Evolutionary conservation across 768 basidiomycete genomes (phyloP).

Genomic region (Neoboletus subvelutipes): DNA sequence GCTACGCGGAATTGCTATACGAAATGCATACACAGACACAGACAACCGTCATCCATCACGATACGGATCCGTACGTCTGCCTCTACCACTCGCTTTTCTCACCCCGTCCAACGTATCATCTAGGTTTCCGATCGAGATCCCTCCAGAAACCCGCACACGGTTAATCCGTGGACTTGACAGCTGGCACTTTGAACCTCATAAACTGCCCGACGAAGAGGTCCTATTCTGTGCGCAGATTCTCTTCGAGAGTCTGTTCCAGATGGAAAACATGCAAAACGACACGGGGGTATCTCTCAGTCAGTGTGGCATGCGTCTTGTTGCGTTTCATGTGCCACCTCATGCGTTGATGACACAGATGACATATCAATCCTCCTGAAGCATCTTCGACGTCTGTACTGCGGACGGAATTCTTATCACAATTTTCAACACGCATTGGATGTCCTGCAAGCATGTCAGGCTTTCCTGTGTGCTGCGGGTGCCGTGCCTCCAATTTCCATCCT

Average conservation of each 20-base stretch:
- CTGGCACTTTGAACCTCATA: constrained; percentile 92
- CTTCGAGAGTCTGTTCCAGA: constrained; percentile 81
- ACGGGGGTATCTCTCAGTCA: constrained; percentile 58
- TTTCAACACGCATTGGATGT: constrained; percentile 97
- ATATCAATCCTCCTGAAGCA: constrained; percentile 80
- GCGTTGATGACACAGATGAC: constrained; percentile 49
- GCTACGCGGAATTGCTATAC: constrained; percentile 79
- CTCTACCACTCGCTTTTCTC: not conserved
- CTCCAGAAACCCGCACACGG: constrained; percentile 50
- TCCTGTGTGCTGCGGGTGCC: constrained; percentile 73
- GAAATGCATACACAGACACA: constrained; percentile 84
- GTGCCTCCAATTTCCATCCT: constrained; percentile 76
- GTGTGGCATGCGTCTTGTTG: constrained; percentile 33
- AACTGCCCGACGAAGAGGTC: constrained; percentile 78
- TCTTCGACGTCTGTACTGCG: constrained; percentile 88
- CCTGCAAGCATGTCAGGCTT: constrained; percentile 87
- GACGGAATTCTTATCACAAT: constrained; percentile 94
- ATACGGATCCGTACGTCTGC: constrained; percentile 26
- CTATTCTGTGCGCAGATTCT: constrained; percentile 78
- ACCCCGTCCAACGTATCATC: constrained; percentile 16
- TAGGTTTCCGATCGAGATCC: constrained; percentile 49
- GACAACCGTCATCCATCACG: constrained; percentile 60
- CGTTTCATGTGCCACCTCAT: constrained; percentile 20
- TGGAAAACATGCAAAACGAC: constrained; percentile 67
- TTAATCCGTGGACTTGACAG: constrained; percentile 68